A percentile compares a stretch with the other conserved stretches of the same genome.
These are phyloP conservation scores for Physcia stellaris DNA, from an alignment of 495 filamentous ascomycete genomes.

Conservation along the genomic window DNA sequence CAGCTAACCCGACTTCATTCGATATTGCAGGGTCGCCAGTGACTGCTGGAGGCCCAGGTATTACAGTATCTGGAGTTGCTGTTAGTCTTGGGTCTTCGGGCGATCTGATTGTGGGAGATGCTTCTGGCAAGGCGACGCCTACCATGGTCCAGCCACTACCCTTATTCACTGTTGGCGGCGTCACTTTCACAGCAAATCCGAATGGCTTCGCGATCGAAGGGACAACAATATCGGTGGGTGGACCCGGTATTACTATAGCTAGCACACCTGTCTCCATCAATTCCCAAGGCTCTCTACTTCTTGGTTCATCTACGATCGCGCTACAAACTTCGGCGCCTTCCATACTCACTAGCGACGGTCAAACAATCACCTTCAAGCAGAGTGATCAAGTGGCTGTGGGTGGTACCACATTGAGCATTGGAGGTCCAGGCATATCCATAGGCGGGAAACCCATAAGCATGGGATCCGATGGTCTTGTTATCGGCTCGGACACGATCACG, in stretches of 20 bases:
- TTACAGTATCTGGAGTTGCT: constrained; percentile 11
- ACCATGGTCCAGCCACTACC: background rate
- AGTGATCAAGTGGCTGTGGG: background rate
- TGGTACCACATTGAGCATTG: background rate
- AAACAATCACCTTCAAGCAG: background rate
- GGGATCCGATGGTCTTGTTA: background rate
- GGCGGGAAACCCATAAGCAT: background rate
- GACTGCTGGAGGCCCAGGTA: constrained; percentile 8
- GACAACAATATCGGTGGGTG: constrained; percentile 1
- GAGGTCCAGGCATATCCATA: background rate
- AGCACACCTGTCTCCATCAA: constrained; percentile 7
- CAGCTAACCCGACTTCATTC: constrained; percentile 1
- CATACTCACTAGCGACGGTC: background rate
- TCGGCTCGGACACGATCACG: background rate
- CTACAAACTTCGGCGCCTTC: background rate
- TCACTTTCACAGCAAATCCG: constrained; percentile 3
- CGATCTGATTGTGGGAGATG: background rate
- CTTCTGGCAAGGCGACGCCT: background rate
- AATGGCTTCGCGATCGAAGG: constrained; percentile 5
- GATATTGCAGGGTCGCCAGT: constrained; percentile 8
- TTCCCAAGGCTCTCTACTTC: background rate
- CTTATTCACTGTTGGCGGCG: constrained; percentile 2
- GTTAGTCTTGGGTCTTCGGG: constrained; percentile 4
- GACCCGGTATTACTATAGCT: constrained; percentile 2
- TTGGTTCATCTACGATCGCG: background rate